phyloP scores from a whole-genome alignment of 2,329 filamentous ascomycete species.

The Microthyrium microscopicum region DNA sequence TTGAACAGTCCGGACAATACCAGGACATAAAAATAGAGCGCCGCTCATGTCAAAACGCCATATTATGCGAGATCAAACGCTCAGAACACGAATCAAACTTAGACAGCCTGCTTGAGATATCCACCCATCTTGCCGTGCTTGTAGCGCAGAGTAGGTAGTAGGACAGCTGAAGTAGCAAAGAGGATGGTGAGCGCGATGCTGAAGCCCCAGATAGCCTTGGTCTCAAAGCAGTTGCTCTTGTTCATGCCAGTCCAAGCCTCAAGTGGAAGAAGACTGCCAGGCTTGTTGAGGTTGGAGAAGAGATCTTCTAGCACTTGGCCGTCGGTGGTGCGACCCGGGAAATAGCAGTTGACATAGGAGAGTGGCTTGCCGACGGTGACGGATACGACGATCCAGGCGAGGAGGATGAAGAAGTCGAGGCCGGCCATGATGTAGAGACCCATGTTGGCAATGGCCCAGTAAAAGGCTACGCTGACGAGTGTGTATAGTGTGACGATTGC shows the following conservation, averaged over 20 bases:
- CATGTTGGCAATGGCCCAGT: slow-evolving; percentile 62
- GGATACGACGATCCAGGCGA: slow-evolving; percentile 63
- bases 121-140: slow-evolving; percentile 29
- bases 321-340: slow-evolving; percentile 36
- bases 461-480: slow-evolving; percentile 50
- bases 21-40: no score
- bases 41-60: no score
- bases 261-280: slow-evolving; percentile 33
- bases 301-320: slow-evolving; percentile 13
- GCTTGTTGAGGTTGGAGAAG: slow-evolving; percentile 28
- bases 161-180: slow-evolving; percentile 26
- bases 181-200: slow-evolving; percentile 50
- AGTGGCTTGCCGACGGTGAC: slow-evolving; percentile 66
- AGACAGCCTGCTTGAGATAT: slow-evolving; percentile 6
- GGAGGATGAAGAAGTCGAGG: slow-evolving; percentile 51
- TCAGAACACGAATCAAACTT: not conserved
- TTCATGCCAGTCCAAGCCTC: slow-evolving; percentile 41
- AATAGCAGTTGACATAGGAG: slow-evolving; percentile 58
- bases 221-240: slow-evolving; percentile 57
- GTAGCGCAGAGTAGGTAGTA: slow-evolving; percentile 31
- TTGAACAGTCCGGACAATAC: no score
- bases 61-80: no score
- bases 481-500: slow-evolving; percentile 67
- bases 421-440: slow-evolving; percentile 56
- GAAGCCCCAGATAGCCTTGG: slow-evolving; percentile 78